Conservation (phyloP, 2,329 filamentous ascomycete species). For the Penicillium sp. region DNA sequence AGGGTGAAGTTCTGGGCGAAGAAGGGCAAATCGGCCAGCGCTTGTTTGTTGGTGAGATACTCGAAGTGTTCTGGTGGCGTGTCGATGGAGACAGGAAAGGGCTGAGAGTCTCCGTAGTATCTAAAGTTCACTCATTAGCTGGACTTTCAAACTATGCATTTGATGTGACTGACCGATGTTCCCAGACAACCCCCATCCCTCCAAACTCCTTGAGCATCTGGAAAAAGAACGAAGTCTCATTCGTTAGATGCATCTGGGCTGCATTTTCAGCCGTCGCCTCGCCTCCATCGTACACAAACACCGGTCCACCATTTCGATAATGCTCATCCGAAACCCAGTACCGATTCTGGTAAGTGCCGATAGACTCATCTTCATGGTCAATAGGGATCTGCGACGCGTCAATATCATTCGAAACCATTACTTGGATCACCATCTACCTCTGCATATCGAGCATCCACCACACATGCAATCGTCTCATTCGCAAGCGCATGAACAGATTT, state of each 20-base stretch:
- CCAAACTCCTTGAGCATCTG: conserved; percentile 32
- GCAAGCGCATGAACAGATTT: conserved; percentile 7
- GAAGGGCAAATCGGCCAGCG: conserved; percentile 42
- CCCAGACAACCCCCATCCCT: conserved; percentile 40
- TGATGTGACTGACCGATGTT: conserved; percentile 35
- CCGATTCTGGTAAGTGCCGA: conserved; percentile 50
- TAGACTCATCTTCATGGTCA: conserved; percentile 30
- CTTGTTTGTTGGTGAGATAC: conserved; percentile 42
- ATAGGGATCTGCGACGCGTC: conserved; percentile 27
- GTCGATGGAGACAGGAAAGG: conserved; percentile 32
- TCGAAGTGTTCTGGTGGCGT: conserved; percentile 38
- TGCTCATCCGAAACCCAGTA: conserved; percentile 52
- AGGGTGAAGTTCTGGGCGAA: conserved; percentile 41
- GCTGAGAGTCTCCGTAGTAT: conserved; percentile 42
- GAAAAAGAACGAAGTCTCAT: conserved; percentile 28
- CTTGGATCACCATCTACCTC: too few species aligned
- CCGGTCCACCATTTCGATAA: conserved; percentile 53
- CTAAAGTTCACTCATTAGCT: conserved; percentile 20
- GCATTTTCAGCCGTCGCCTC: conserved; percentile 41
- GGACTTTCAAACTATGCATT: too few species aligned
- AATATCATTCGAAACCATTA: background rate
- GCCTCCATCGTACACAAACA: conserved; percentile 47
- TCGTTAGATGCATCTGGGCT: conserved; percentile 34
- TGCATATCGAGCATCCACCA: conserved; percentile 4
- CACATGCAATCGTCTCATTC: background rate